Base-by-base conservation (phyloP, 2,329 filamentous ascomycete genomes). In the Sarocladium brachiariae region DNA sequence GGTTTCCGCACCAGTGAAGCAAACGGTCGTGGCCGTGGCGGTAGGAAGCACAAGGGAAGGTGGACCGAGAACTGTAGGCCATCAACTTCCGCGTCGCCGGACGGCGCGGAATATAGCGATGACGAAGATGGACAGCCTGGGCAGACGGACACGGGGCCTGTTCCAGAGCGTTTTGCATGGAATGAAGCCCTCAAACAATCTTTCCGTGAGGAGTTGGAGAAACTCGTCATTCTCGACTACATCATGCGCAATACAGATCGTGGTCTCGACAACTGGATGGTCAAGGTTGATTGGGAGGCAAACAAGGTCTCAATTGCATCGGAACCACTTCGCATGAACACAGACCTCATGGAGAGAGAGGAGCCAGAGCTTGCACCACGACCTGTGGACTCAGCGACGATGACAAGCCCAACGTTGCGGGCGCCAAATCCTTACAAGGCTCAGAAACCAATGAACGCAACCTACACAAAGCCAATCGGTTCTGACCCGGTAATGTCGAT, bases 201-300 rank as follows among this genome's bases (percentile, higher is more conserved):
- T 0, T 96, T 99, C 64, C 77, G 93, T 33, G 93, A 99, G 66
- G 88, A 97, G 69, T 76, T 99, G 45, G 93, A 99, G 70, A 97
- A 96, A 68, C 75, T 99, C 7, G 95, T 99, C 19, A 95, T 99
- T 61, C 69, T 99, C 57, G 93, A 99, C 69, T 99, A 99, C 65
- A 95, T 99, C 56, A 99, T 99, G 93, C 83, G 93, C 52, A 99
- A 99, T 63, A 99, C 93, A 2, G 93, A 99, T 65, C 81, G 93
- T 69, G 93, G 93, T 2, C 74, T 96, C 51, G 93, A 99, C 65
- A 99, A 99, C 61, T 99, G 93, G 93, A 99, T 99, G 93, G 90
- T 99, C 63, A 93, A 89, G 66, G 88, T 99, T 27, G 91, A 99
- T 66, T 89, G 84, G 77, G 80, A 89, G 58, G 83, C 80, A 2